Base-by-base conservation (phyloP, 345 rosid species). In the Garcia nutans region DNA sequence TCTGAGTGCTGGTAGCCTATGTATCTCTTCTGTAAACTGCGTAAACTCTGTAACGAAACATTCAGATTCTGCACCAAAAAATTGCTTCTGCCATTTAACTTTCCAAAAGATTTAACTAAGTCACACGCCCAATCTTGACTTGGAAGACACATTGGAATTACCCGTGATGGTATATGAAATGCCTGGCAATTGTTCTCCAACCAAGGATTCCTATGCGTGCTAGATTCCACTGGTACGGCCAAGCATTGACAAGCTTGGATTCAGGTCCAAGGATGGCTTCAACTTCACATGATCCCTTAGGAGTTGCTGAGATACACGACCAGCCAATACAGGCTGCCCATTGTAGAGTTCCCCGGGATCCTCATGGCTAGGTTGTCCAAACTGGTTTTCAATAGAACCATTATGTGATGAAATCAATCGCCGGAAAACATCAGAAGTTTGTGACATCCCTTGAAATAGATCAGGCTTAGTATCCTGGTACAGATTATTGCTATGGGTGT, bases 271-370 rank as follows among this genome's bases (percentile, higher is more conserved):
- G 70, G 87, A 77, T 52, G 81, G 86, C 73, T 87, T 89, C 68
- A 84, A 76, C 83, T 87, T 87, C 61, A 81, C 82, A 77, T 80
- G 92, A 78, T 88, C 93, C 37, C 89, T 86, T 71, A 89, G 73
- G 61, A 91, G 83, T 85, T 89, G 92, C 74, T 87, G 87, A 62
- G 92, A 87, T 26, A 89, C 92, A 69, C 84, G 92, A 78, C 88
- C 92, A 68, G 89, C 88, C 65, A 88, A 80, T 50, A 82, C 82
- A 47, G 87, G 84, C 74, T 78, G 91, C 56, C 80, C 84, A 60
- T 86, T 86, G 52, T 75, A 82, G 76, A 75, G 73, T 71, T 84
- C 82, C 78, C 79, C 64, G 26, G 62, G 75, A 52, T 76, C 84
- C 41, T 71, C 81, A 58, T 33, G 65, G 45, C 80, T 77, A 49